Percentiles rank a stretch among this genome's conserved stretches.
phyloP scores from a whole-genome alignment of 2,329 filamentous ascomycete species.

The Septoria linicola region DNA sequence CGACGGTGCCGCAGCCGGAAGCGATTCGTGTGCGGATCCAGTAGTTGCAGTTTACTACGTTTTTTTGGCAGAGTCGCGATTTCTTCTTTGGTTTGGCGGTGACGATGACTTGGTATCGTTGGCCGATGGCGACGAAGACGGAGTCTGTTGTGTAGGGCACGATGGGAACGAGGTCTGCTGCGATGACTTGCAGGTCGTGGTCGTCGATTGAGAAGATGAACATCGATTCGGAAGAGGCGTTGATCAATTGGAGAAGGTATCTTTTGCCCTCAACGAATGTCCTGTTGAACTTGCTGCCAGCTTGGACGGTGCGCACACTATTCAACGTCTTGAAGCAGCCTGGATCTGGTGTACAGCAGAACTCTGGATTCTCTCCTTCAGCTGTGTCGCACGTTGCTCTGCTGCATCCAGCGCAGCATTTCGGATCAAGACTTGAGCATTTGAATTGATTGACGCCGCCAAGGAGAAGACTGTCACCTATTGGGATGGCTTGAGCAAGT shows the following conservation, averaged over 20 bases:
- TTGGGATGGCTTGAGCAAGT: conserved; percentile 36
- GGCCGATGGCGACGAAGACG: conserved; percentile 38
- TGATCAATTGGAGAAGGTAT: conserved; percentile 48
- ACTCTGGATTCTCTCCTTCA: conserved; percentile 10
- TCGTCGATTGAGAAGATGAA: conserved; percentile 43
- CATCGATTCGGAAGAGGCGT: conserved; percentile 41
- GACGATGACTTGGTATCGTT: conserved; percentile 39
- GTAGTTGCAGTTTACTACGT: conserved; percentile 26
- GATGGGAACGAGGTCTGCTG: conserved; percentile 47
- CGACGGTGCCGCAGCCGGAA: conserved; percentile 33
- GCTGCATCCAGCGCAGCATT: conserved; percentile 19
- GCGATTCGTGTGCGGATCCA: conserved; percentile 33
- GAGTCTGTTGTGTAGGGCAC: conserved; percentile 42
- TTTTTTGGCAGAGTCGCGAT: background rate
- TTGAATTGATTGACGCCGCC: conserved; percentile 22
- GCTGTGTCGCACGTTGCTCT: conserved; percentile 6
- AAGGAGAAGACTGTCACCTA: conserved; percentile 21
- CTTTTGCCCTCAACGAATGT: conserved; percentile 38
- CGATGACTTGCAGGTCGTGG: conserved; percentile 47
- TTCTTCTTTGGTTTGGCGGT: conserved; percentile 27
- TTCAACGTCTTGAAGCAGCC: conserved; percentile 28
- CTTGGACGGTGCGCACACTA: conserved; percentile 33
- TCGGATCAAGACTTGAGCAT: conserved; percentile 20
- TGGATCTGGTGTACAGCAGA: conserved; percentile 23
- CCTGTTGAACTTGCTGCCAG: conserved; percentile 13